These are phyloP conservation scores for Parietichytrium sp. DNA, from an alignment of 108 stramenopile genomes.

Conservation along the genomic window DNA sequence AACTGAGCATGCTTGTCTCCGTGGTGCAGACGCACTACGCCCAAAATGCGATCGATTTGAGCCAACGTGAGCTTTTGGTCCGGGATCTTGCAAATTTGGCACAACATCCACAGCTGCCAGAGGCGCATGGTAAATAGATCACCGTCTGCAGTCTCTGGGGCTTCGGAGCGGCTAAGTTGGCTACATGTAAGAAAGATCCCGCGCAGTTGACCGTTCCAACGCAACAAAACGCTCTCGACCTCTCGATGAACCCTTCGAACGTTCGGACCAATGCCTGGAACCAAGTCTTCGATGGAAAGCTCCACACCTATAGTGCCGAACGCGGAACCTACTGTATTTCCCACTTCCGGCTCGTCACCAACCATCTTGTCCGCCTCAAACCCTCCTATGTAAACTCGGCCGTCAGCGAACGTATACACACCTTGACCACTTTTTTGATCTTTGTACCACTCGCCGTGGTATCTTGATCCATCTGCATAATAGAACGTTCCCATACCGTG, in stretches of 20 bases:
- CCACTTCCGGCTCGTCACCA: not conserved
- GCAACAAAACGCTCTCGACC: not conserved
- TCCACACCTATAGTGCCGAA: not conserved
- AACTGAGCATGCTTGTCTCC: not conserved
- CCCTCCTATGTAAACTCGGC: not conserved
- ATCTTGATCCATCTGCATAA: constrained; percentile 35
- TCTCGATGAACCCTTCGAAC: not conserved
- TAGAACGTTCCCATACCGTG: constrained; percentile 34
- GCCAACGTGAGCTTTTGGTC: not conserved
- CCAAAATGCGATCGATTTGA: not conserved
- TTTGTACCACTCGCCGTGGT: constrained; percentile 32
- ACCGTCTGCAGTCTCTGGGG: not conserved
- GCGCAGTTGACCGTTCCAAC: not conserved
- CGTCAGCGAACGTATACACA: not conserved
- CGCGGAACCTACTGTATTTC: not conserved
- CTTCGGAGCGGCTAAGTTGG: not conserved
- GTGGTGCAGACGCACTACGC: not conserved
- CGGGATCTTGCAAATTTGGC: not conserved
- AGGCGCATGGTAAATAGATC: not conserved
- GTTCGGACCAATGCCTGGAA: not conserved
- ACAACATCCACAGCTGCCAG: not conserved
- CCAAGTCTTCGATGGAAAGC: not conserved
- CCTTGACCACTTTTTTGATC: constrained; percentile 21
- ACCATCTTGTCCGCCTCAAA: not conserved
- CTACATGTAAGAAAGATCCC: not conserved